phyloP scores from a whole-genome alignment of 2,329 filamentous ascomycete species.

The Cucurbitaria berberidis region DNA sequence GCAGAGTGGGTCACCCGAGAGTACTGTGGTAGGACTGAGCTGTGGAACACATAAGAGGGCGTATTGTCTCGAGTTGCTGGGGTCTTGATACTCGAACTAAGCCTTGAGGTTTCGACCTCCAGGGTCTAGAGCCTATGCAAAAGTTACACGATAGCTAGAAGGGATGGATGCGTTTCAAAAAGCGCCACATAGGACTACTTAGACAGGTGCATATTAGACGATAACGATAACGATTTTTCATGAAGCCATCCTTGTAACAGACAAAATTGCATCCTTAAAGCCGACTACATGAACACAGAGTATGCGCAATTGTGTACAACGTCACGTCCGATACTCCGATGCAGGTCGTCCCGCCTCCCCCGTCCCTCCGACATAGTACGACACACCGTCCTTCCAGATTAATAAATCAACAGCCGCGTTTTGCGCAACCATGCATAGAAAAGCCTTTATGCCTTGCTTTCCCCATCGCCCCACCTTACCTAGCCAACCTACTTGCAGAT shows the following conservation, averaged over 20 bases:
- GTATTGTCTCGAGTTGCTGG: background rate
- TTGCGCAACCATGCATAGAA: background rate
- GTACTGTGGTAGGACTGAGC: too few species aligned
- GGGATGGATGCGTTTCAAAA: background rate
- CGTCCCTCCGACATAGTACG: background rate
- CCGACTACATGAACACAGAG: too few species aligned
- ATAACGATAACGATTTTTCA: background rate
- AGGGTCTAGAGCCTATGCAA: background rate
- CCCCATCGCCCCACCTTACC: background rate
- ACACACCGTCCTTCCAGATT: background rate
- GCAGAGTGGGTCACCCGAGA: background rate
- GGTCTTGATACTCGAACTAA: background rate
- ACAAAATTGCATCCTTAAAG: too few species aligned
- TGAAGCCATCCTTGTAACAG: background rate
- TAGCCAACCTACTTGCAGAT: slow-evolving; percentile 4
- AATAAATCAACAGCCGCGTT: background rate
- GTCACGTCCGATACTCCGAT: background rate
- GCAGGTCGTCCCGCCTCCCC: background rate
- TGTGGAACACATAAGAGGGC: background rate
- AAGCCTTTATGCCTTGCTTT: background rate
- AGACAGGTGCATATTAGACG: background rate
- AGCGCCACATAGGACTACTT: background rate
- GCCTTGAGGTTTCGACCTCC: background rate
- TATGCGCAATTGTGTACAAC: background rate
- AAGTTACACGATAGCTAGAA: background rate